phyloP scores from a whole-genome alignment of 2,329 filamentous ascomycete species.

The Chrysoporthe austroafricana region DNA sequence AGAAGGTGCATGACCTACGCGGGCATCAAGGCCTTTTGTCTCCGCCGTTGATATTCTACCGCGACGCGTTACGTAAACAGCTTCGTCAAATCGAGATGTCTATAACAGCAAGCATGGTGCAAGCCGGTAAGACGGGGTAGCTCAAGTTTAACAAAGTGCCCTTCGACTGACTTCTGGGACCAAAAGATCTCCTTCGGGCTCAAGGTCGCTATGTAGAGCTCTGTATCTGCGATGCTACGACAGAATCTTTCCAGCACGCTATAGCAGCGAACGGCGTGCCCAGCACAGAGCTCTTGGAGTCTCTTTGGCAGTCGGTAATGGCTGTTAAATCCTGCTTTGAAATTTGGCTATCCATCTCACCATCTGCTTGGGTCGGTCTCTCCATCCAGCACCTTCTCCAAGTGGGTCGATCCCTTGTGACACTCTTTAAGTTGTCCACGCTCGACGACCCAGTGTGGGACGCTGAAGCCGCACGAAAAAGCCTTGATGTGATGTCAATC shows the following conservation, averaged over 20 bases:
- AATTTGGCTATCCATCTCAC: not conserved
- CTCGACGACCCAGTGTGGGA: not conserved
- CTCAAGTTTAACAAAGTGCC: rapidly evolving
- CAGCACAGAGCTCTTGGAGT: not conserved
- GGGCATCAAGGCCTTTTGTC: not conserved
- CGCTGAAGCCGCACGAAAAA: not conserved
- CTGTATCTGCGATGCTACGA: not conserved
- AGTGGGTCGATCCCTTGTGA: not conserved
- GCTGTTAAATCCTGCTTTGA: not conserved
- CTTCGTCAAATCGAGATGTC: not conserved
- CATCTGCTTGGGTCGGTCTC: not conserved
- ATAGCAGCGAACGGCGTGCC: not conserved
- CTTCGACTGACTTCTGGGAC: not conserved
- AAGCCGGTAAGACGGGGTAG: not conserved
- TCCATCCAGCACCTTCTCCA: not conserved
- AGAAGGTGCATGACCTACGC: not conserved
- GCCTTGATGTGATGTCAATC: not conserved
- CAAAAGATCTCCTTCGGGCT: not conserved
- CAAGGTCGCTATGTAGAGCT: not conserved
- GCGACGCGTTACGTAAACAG: not conserved
- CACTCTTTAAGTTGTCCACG: not conserved
- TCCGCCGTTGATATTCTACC: not conserved
- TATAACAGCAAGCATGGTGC: not conserved
- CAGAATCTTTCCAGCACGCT: not conserved
- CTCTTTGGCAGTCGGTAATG: not conserved